Conservation (phyloP, 768 basidiomycete species). For the Mycena olivaceomarginata region DNA sequence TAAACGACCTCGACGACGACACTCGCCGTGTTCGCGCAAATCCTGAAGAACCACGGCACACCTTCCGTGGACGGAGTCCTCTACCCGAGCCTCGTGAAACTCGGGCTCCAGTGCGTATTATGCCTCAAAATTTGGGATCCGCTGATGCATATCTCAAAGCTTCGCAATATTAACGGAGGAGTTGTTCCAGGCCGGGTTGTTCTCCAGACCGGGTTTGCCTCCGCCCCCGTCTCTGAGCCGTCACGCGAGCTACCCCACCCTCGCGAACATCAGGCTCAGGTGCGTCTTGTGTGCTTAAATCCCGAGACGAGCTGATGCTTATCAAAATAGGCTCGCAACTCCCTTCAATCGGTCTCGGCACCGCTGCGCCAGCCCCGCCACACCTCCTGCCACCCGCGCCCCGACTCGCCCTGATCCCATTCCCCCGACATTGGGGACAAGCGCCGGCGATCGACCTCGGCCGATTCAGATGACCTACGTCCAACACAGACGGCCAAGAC, state of each 20-base stretch:
- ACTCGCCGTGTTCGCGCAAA: neutral
- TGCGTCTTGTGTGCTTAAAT: too few species aligned
- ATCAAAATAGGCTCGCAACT: too few species aligned
- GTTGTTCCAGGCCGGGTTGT: neutral
- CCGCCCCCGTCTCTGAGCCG: neutral
- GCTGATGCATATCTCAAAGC: neutral
- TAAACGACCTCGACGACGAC: neutral
- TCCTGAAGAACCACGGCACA: neutral
- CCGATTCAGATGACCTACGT: neutral
- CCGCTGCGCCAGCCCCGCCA: too few species aligned
- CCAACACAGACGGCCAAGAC: neutral
- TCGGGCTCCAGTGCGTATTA: neutral
- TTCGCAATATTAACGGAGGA: constrained; percentile 27
- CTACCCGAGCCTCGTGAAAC: too few species aligned
- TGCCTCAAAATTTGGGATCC: neutral
- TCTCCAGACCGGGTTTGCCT: too few species aligned
- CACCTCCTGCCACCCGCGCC: too few species aligned
- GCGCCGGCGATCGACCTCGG: neutral
- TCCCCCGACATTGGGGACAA: constrained; percentile 2
- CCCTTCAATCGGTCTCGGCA: too few species aligned
- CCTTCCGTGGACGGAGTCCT: neutral
- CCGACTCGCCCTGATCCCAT: too few species aligned
- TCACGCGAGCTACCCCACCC: too few species aligned
- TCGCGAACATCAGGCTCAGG: too few species aligned
- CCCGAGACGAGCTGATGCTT: too few species aligned